A percentile compares a stretch with the other conserved stretches of the same genome.
These are phyloP conservation scores for Aegilops umbellulata DNA, from an alignment of 176 grass and related monocot genomes.

Conservation along the genomic window DNA sequence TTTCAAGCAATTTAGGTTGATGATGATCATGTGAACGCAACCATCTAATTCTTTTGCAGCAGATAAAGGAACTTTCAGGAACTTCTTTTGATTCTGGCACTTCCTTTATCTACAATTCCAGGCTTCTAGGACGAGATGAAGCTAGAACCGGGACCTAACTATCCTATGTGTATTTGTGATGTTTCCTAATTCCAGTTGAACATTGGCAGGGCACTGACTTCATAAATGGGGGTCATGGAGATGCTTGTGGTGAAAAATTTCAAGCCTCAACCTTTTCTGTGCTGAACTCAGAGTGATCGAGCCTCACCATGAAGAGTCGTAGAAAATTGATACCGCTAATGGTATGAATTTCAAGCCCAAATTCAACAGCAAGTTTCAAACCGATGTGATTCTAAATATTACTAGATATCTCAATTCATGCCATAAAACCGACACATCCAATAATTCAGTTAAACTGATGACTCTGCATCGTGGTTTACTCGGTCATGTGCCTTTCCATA, in stretches of 20 bases:
- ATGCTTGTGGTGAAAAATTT: neutral
- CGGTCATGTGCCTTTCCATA: neutral
- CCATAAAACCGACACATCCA: neutral
- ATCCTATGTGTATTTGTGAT: neutral
- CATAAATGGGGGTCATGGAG: neutral
- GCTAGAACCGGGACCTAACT: neutral
- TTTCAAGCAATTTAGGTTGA: neutral
- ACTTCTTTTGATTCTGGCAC: neutral
- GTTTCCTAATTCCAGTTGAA: conserved; percentile 2
- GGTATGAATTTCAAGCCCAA: neutral
- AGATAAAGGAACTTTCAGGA: neutral
- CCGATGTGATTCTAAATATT: neutral
- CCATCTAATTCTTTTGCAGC: neutral
- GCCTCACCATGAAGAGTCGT: neutral
- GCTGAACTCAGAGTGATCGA: neutral
- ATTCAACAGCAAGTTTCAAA: neutral
- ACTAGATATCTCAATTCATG: neutral
- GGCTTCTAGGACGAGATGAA: neutral
- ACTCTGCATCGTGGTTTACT: neutral
- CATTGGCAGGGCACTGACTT: neutral
- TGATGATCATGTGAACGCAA: neutral
- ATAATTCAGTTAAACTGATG: neutral
- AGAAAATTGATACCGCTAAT: neutral
- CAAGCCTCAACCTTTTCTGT: neutral
- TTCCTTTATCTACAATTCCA: neutral